A percentile compares a stretch with the other conserved stretches of the same genome.
phyloP scores from a whole-genome alignment of 768 basidiomycete genomes.

The Artomyces pyxidatus region DNA sequence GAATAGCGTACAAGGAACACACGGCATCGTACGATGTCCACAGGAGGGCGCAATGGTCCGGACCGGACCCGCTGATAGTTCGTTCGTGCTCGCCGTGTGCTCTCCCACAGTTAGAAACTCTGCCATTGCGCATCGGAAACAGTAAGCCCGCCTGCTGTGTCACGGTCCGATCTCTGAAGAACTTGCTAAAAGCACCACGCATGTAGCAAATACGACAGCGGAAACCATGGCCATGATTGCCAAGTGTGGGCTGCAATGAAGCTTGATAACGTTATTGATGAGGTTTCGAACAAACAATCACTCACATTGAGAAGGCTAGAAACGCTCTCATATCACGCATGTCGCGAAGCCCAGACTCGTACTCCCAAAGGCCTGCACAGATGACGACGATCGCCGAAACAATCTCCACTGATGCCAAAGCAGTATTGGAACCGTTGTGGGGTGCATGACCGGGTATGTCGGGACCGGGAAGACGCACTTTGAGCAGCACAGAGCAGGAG shows the following conservation, averaged over 20 bases:
- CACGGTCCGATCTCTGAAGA: constrained; percentile 1
- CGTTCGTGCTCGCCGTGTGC: constrained; percentile 62
- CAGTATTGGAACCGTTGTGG: constrained; percentile 27
- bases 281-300: constrained; percentile 18
- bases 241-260: constrained; percentile 21
- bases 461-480: constrained; percentile 39
- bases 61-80: constrained; percentile 13
- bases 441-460: constrained; percentile 16
- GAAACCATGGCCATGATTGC: constrained; percentile 18
- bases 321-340: constrained; percentile 53
- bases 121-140: constrained; percentile 40
- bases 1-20: neutral
- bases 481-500: constrained; percentile 55
- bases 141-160: too few species aligned
- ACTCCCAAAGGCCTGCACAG: constrained; percentile 58
- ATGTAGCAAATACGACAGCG: neutral
- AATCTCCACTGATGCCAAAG: constrained; percentile 47
- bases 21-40: neutral
- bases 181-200: constrained; percentile 4
- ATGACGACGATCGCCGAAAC: constrained; percentile 46
- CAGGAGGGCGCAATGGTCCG: neutral
- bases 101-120: constrained; percentile 60
- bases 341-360: constrained; percentile 48
- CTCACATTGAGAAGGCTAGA: constrained; percentile 46
- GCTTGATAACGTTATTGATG: neutral